Conservation (phyloP, 129 eudicot species). For the Scalesia atractyloides region DNA sequence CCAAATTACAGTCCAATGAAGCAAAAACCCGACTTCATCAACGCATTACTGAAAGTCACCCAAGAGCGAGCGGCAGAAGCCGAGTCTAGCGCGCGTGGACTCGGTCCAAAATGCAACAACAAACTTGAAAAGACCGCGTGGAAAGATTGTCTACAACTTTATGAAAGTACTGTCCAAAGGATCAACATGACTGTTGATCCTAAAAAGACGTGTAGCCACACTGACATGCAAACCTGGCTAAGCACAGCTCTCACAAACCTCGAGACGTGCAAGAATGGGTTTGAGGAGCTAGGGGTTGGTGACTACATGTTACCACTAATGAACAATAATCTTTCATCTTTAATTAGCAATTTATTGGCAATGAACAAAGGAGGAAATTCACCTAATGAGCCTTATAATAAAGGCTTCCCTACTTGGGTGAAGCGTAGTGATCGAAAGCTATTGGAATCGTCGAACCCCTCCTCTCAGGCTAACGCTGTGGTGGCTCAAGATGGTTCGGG, state of each 20-base stretch:
- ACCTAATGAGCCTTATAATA: not conserved
- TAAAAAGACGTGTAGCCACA: slow-evolving; percentile 35
- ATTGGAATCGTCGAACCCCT: slow-evolving; percentile 42
- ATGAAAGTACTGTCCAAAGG: slow-evolving; percentile 38
- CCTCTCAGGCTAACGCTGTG: slow-evolving; percentile 45
- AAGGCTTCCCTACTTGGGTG: slow-evolving; percentile 65
- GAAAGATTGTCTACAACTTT: slow-evolving; percentile 65
- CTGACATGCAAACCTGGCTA: slow-evolving; percentile 67
- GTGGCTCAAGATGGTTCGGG: slow-evolving; percentile 69
- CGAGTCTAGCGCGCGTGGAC: slow-evolving; percentile 23
- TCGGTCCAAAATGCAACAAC: slow-evolving; percentile 49
- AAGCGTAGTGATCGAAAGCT: slow-evolving; percentile 48
- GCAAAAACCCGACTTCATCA: slow-evolving; percentile 50
- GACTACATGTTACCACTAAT: slow-evolving; percentile 40
- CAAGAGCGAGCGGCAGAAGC: slow-evolving; percentile 41
- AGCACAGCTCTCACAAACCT: slow-evolving; percentile 63
- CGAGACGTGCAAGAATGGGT: slow-evolving; percentile 62
- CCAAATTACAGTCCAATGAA: slow-evolving; percentile 40
- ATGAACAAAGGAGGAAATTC: slow-evolving; percentile 37
- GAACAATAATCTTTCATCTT: slow-evolving; percentile 42
- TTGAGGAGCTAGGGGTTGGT: slow-evolving; percentile 42
- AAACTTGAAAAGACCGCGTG: slow-evolving; percentile 59
- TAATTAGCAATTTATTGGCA: slow-evolving; percentile 59
- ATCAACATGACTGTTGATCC: slow-evolving; percentile 56
- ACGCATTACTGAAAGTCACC: slow-evolving; percentile 37